A percentile compares a stretch with the other conserved stretches of the same genome.
Evolutionary conservation across 768 basidiomycete genomes (phyloP).

Genomic region (Podaxis sp.): DNA sequence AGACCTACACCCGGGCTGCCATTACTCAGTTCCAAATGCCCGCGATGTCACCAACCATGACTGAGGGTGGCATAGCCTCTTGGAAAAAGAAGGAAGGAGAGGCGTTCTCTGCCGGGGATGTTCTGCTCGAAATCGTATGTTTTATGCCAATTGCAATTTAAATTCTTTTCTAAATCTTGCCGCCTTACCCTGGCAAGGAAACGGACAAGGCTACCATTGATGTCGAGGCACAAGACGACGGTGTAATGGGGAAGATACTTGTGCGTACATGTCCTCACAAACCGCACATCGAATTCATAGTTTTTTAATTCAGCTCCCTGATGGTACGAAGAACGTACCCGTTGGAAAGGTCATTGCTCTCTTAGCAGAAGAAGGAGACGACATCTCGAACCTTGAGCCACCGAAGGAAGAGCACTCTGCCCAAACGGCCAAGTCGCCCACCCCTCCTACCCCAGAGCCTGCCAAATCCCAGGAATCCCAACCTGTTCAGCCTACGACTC

Average conservation of each 20-base stretch:
- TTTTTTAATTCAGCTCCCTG: slow-evolving; percentile 30
- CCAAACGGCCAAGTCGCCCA: slow-evolving; percentile 20
- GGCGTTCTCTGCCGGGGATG: slow-evolving; percentile 74
- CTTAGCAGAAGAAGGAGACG: slow-evolving; percentile 94
- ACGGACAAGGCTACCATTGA: slow-evolving; percentile 97
- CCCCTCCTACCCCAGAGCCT: slow-evolving; percentile 27
- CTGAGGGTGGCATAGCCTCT: slow-evolving; percentile 83
- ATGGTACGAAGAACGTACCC: slow-evolving; percentile 79
- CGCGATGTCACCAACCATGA: slow-evolving; percentile 97
- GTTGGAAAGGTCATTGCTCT: slow-evolving; percentile 91
- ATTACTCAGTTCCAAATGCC: slow-evolving; percentile 54
- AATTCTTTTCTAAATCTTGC: slow-evolving; percentile 2
- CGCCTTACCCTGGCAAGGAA: slow-evolving; percentile 46
- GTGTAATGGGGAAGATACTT: slow-evolving; percentile 89
- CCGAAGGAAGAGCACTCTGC: slow-evolving; percentile 40
- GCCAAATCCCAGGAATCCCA: slow-evolving; percentile 22
- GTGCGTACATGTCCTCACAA: slow-evolving; percentile 32
- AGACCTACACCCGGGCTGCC: slow-evolving; percentile 13
- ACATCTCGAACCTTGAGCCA: slow-evolving; percentile 77
- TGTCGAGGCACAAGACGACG: slow-evolving; percentile 98
- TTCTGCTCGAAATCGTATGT: slow-evolving; percentile 85
- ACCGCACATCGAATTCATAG: neutral
- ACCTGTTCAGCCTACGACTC: slow-evolving; percentile 23
- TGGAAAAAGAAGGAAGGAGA: slow-evolving; percentile 93
- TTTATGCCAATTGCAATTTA: neutral